These are phyloP conservation scores for Pestalotiopsis fici DNA, from an alignment of 2,329 filamentous ascomycete species.

Conservation along the genomic window DNA sequence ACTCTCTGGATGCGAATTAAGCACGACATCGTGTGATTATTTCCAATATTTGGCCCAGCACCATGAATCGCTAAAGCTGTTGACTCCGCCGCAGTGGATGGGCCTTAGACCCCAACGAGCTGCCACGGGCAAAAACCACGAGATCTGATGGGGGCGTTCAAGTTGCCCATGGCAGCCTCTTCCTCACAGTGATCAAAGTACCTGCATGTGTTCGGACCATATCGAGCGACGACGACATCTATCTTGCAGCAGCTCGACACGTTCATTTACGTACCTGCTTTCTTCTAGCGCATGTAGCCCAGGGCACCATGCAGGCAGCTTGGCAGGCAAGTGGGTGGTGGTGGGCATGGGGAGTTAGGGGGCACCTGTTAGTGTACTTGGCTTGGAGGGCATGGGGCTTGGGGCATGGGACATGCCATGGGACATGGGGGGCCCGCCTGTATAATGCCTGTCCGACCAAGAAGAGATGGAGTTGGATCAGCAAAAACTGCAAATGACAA, in stretches of 20 bases:
- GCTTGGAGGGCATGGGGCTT: no score
- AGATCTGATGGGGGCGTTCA: background rate
- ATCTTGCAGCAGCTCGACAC: background rate
- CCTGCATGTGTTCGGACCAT: background rate
- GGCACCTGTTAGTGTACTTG: background rate
- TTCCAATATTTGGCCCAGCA: background rate
- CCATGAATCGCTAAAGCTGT: background rate
- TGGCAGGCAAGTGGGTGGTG: background rate
- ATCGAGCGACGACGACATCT: background rate
- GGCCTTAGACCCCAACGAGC: background rate
- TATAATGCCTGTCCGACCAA: background rate
- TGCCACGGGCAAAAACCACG: background rate
- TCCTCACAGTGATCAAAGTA: background rate
- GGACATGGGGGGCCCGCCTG: background rate
- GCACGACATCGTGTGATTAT: slow-evolving; percentile 2
- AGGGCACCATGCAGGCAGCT: background rate
- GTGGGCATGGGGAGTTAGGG: background rate
- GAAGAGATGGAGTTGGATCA: background rate
- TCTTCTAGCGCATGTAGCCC: background rate
- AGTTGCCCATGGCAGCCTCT: background rate
- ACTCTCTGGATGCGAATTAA: background rate
- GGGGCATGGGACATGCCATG: no score
- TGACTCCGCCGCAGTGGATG: background rate
- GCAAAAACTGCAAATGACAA: background rate
- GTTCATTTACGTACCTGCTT: background rate